A percentile compares a stretch with the other conserved stretches of the same genome.
These are phyloP conservation scores for Sporothrix schenckii DNA, from an alignment of 2,329 filamentous ascomycete genomes.

Conservation along the genomic window DNA sequence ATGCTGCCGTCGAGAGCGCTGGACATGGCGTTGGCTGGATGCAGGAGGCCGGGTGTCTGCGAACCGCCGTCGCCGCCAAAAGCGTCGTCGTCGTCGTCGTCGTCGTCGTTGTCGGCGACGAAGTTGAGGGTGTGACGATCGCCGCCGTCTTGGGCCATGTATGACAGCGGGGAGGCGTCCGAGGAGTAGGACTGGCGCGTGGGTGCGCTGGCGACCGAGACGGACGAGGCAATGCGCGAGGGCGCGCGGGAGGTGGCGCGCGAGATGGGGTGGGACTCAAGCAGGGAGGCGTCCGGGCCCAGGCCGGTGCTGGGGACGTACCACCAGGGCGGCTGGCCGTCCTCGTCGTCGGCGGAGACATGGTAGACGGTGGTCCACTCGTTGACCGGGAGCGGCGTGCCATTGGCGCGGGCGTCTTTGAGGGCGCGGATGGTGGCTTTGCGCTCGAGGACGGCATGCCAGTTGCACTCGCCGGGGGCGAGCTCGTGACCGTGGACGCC, in stretches of 20 bases:
- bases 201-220: constrained; percentile 46
- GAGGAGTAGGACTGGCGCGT: constrained; percentile 44
- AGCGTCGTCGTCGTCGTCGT: background rate
- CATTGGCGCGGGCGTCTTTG: constrained; percentile 55
- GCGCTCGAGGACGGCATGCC: constrained; percentile 61
- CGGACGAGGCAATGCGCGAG: constrained; percentile 53
- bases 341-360: constrained; percentile 56
- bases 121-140: background rate
- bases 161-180: constrained; percentile 41
- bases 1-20: constrained; percentile 74
- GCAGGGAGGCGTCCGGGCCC: constrained; percentile 10
- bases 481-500: constrained; percentile 65
- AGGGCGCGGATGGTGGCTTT: constrained; percentile 61
- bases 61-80: constrained; percentile 46
- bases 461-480: constrained; percentile 62
- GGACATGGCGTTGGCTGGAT: constrained; percentile 56
- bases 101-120: background rate
- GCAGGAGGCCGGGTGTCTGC: constrained; percentile 56
- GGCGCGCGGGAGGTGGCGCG: constrained; percentile 49
- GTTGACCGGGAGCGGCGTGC: constrained; percentile 59
- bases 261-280: constrained; percentile 44
- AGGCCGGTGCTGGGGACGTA: constrained; percentile 35
- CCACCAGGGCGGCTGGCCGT: constrained; percentile 48
- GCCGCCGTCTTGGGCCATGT: constrained; percentile 35
- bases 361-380: constrained; percentile 87